Evolutionary conservation across 163 green algal species (phyloP), one percentile per base, ranked within the genome.

Genomic region (Chlorella variabilis): DNA sequence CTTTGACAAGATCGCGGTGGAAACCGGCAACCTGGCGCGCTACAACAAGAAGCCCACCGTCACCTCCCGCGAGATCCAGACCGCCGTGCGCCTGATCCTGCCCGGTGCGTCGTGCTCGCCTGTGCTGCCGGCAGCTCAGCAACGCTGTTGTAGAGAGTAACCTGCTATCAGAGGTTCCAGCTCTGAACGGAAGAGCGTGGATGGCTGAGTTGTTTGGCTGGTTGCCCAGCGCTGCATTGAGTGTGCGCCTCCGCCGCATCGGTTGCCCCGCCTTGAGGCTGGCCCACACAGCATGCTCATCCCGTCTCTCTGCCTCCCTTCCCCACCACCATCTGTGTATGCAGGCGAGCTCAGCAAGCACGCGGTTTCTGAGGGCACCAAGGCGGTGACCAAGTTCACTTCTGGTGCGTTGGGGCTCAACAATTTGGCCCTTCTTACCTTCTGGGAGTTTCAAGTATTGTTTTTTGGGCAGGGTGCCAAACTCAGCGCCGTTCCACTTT

Each of bases 31-130:
- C 71, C 89, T 98, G 76, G 91, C 93, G 15, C 89, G 91, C 77
- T 97, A 97, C 93, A 97, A 96, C 92, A 98, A 97, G 91, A 97
- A 97, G 94, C 94, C 94, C 63, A 98, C 94, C 68, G 90, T 98
- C 48, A 97, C 94, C n/a, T 94, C 87, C 36, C 89, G 82, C 78
- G 92, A 94, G 85, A 95, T 95, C 85, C 92, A 96, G 89, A 95
- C 91, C 39, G 87, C 92, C 42, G 92, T 96, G 67, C 91, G 92
- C 80, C 87, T 96, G 56, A 95, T 95, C 86, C 89, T 96, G n/a
- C 93, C 93, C 36, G 92, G 92, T 82, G 41, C 67, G 67, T 54
- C 29, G 59, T n/a, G n/a, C n/a, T n/a, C n/a, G n/a, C n/a, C n/a
- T n/a, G n/a, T n/a, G n/a, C n/a, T n/a, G n/a, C n/a, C n/a, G n/a